Percentiles rank a stretch among this genome's conserved stretches.
Conservation (phyloP, 2,329 filamentous ascomycete genomes). For the Aspergillus thermomutatus region DNA sequence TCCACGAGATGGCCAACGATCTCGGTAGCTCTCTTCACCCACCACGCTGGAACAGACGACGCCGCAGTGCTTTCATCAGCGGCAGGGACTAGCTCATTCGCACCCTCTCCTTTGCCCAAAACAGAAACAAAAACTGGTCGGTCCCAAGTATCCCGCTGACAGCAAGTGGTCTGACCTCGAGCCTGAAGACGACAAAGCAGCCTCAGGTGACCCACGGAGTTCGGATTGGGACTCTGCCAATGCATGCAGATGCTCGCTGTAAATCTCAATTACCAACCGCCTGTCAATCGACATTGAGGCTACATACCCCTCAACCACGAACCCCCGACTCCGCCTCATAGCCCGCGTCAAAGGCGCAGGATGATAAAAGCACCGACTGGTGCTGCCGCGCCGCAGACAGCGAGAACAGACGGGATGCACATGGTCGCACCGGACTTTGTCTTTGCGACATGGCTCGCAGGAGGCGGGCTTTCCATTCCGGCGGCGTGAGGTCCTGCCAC, state of each 20-base stretch:
- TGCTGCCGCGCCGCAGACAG: slow-evolving; percentile 21
- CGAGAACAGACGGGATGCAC: slow-evolving; percentile 24
- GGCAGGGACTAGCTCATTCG: neutral
- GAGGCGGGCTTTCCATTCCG: slow-evolving; percentile 31
- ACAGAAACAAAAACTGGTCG: slow-evolving; percentile 32
- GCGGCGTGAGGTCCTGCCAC: slow-evolving; percentile 16
- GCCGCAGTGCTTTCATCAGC: slow-evolving; percentile 4
- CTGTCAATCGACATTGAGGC: no score
- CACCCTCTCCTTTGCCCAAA: slow-evolving; percentile 20
- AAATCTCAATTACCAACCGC: no score
- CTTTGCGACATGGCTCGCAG: slow-evolving; percentile 31
- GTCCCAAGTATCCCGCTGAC: slow-evolving; percentile 30
- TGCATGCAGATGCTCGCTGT: neutral
- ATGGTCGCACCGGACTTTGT: slow-evolving; percentile 34
- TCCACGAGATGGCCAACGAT: slow-evolving; percentile 14
- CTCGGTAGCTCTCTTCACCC: slow-evolving; percentile 18
- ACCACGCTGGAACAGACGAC: slow-evolving; percentile 18
- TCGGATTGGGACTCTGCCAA: neutral
- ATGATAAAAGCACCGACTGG: slow-evolving; percentile 28
- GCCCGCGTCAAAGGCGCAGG: slow-evolving; percentile 28
- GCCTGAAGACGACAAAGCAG: slow-evolving; percentile 1
- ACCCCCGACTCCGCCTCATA: slow-evolving; percentile 1
- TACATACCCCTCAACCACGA: no score
- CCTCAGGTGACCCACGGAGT: neutral
- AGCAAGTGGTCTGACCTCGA: slow-evolving; percentile 13